These are phyloP conservation scores for Aspergillus sp. DNA, from an alignment of 2,329 filamentous ascomycete species.

Conservation along the genomic window DNA sequence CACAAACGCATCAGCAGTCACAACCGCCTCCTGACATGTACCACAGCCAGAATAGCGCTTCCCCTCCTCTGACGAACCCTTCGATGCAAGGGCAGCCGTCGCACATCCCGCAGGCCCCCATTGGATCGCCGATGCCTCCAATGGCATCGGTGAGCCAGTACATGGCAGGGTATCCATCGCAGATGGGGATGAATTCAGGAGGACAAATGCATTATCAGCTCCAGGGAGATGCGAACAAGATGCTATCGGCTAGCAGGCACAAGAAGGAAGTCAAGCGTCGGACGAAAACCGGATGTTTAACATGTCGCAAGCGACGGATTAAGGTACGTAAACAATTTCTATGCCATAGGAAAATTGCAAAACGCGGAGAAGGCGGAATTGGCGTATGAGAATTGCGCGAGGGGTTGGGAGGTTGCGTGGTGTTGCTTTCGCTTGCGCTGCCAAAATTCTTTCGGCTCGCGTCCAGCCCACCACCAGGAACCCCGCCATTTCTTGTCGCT, in stretches of 20 bases:
- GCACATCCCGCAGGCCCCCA: constrained; percentile 41
- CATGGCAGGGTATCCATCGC: constrained; percentile 43
- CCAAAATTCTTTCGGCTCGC: constrained; percentile 17
- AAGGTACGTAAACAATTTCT: constrained; percentile 57
- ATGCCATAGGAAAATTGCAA: constrained; percentile 1
- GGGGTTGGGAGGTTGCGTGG: constrained; percentile 10
- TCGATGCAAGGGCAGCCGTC: constrained; percentile 28
- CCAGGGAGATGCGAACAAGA: constrained; percentile 50
- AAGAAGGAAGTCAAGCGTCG: constrained; percentile 73
- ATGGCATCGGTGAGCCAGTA: constrained; percentile 58
- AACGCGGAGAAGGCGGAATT: background rate
- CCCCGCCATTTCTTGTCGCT: constrained; percentile 24
- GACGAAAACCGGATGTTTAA: constrained; percentile 71
- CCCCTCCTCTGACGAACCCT: constrained; percentile 20
- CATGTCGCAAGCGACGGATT: constrained; percentile 66
- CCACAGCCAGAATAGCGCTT: constrained; percentile 24
- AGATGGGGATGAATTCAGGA: constrained; percentile 41
- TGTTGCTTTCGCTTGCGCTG: constrained; percentile 26
- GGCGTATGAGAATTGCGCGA: constrained; percentile 7
- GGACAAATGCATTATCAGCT: constrained; percentile 54
- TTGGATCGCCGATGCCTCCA: constrained; percentile 55
- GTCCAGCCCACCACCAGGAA: constrained; percentile 20
- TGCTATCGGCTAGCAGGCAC: constrained; percentile 60
- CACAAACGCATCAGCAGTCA: constrained; percentile 22
- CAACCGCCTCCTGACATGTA: constrained; percentile 36